A percentile compares a stretch with the other conserved stretches of the same genome.
These are phyloP conservation scores for Pecoramyces ruminantium DNA, from an alignment of 192 early-diverging fungal genomes.

Conservation along the genomic window DNA sequence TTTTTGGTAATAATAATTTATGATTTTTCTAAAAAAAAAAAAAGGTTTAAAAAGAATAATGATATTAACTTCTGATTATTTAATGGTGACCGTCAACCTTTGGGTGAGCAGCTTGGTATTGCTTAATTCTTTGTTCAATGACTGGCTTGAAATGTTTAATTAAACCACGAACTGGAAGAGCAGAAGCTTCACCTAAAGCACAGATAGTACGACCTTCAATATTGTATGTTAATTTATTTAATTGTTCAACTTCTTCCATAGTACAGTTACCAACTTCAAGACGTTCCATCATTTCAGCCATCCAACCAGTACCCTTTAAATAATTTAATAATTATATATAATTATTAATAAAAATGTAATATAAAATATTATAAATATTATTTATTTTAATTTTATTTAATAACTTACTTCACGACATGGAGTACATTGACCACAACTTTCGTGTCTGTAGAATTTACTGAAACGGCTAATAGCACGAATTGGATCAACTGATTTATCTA, in stretches of 20 bases:
- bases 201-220: constrained; percentile 99
- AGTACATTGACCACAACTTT: constrained; percentile 97
- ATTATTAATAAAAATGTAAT: too few relatives aligned
- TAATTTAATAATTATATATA: too few relatives aligned
- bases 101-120: neutral
- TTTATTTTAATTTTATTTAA: neutral
- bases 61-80: neutral
- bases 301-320: constrained; percentile 64
- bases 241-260: constrained; percentile 83
- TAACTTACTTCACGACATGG: constrained; percentile 87
- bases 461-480: constrained; percentile 84
- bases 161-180: constrained; percentile 92
- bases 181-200: constrained; percentile 94
- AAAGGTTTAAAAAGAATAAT: neutral
- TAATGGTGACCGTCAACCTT: neutral
- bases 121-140: constrained; percentile 43
- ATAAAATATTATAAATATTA: neutral
- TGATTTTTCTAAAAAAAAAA: too few relatives aligned
- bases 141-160: constrained; percentile 86
- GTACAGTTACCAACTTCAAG: constrained; percentile 76
- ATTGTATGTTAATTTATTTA: constrained; percentile 83
- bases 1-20: too few relatives aligned
- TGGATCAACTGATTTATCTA: constrained; percentile 96
- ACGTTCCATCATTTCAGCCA: constrained; percentile 88
- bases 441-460: constrained; percentile 89